Conservation (phyloP, 2,329 filamentous ascomycete genomes). For the Xylariaceae sp. region DNA sequence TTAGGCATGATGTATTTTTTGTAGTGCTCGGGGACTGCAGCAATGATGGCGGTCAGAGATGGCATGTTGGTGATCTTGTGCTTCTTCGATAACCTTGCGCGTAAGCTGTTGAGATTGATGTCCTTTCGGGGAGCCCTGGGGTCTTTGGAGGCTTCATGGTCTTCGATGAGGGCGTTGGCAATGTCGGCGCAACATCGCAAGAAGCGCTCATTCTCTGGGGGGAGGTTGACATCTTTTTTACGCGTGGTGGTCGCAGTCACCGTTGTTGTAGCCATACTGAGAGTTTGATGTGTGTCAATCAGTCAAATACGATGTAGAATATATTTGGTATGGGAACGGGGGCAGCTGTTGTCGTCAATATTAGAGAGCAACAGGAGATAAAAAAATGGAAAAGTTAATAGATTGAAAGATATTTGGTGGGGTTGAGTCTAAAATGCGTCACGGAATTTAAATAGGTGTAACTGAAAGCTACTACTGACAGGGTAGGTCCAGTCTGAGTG, state of each 20-base stretch:
- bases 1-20: constrained; percentile 99
- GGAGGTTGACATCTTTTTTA: constrained; percentile 69
- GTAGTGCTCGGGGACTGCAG: constrained; percentile 97
- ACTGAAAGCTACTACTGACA: too few species aligned
- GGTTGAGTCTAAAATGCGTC: too few species aligned
- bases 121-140: constrained; percentile 71
- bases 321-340: too few species aligned
- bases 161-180: constrained; percentile 87
- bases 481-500: too few species aligned
- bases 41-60: constrained; percentile 92
- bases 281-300: too few species aligned
- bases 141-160: constrained; percentile 79
- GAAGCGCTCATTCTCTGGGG: constrained; percentile 91
- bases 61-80: constrained; percentile 84
- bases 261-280: constrained; percentile 48
- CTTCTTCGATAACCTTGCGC: constrained; percentile 87
- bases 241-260: constrained; percentile 65
- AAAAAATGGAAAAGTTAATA: too few species aligned
- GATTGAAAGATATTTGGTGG: too few species aligned
- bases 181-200: constrained; percentile 94
- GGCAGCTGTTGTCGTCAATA: too few species aligned
- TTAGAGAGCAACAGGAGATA: too few species aligned
- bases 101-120: constrained; percentile 85
- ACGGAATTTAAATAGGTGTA: too few species aligned
- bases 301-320: too few species aligned